Evolutionary conservation across 2,329 filamentous ascomycete species (phyloP), one percentile per base, ranked within the genome.

Genomic region (Colletotrichum euphorbiae): DNA sequence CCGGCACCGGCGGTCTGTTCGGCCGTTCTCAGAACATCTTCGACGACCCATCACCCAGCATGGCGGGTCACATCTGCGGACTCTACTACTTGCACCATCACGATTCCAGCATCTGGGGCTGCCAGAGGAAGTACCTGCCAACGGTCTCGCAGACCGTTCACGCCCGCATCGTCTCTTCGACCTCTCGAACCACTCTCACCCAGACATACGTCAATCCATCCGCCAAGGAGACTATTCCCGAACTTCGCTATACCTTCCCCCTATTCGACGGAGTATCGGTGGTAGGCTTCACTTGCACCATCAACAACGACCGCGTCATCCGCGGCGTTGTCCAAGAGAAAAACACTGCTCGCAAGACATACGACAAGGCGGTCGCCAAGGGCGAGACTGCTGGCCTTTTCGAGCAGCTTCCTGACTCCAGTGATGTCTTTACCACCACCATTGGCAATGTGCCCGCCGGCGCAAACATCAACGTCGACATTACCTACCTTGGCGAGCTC

Each of bases 201-300:
- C 83, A 93, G 75, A 89, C 80, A 0, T 93, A 91, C 71, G 76
- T 82, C 72, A 93, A 92, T 70, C 83, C 87, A 0, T 81, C 82
- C 2, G 54, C 68, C 15, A 46, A 69, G 0, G 36, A 50, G 0
- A 5, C 70, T 1, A 70, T 79, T 13, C 70, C 77, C 9, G 78
- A 92, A 73, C 83, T 89, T 15, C 81, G 82, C 13, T 94, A 94
- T 75, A 84, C 84, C 0, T 93, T 94, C 70, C 91, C 91, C 0
- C 81, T 94, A 0, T 92, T 90, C 70, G 90, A 93, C 73, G 91
- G 91, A 9, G 89, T 92, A 15, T 90, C 87, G 6, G 88, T 94
- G 0, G 89, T 90, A 7, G 84, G 81, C 3, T 94, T 93, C 71
- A 85, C 82, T 4, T 93, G 90, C 77, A 85, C 81, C 13, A 82